Evolutionary conservation across 148 eudicot genomes (phyloP).

Genomic region (Chenopodium berlandieri): DNA sequence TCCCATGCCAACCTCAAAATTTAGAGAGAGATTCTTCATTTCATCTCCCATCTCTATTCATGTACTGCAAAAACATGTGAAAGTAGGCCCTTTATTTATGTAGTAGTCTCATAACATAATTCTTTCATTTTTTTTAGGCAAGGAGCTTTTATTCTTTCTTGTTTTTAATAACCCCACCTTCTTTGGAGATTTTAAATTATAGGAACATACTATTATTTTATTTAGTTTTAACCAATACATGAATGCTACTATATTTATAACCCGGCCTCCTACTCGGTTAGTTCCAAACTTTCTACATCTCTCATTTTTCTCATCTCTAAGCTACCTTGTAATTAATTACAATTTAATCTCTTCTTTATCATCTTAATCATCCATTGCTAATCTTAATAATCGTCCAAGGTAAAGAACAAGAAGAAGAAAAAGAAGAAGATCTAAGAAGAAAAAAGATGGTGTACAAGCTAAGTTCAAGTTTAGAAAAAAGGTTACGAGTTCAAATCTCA

Average conservation of each 20-base stretch:
- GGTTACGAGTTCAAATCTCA: constrained; percentile 7
- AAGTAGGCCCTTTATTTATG: constrained; percentile 22
- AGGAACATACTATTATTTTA: background rate
- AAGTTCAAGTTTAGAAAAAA: background rate
- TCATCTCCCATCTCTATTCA: constrained; percentile 6
- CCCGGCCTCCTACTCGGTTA: background rate
- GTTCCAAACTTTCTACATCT: constrained; percentile 16
- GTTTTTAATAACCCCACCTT: constrained; percentile 8
- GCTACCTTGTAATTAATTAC: no score
- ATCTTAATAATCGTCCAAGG: no score
- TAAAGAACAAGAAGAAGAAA: background rate
- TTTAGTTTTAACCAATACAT: constrained; percentile 15
- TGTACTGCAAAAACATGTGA: constrained; percentile 30
- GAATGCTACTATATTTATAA: background rate
- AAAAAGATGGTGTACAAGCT: background rate
- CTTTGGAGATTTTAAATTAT: background rate
- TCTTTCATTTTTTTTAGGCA: background rate
- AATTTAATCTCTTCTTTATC: no score
- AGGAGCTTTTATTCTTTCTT: no score
- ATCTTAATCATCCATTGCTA: background rate
- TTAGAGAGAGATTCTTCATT: background rate
- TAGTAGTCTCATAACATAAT: constrained; percentile 11
- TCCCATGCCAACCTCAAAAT: constrained; percentile 2
- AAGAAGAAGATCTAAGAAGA: background rate
- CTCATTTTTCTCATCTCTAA: background rate